Evolutionary conservation across 345 rosid species (phyloP), one percentile per base, ranked within the genome.

Genomic region (Salix caprea): DNA sequence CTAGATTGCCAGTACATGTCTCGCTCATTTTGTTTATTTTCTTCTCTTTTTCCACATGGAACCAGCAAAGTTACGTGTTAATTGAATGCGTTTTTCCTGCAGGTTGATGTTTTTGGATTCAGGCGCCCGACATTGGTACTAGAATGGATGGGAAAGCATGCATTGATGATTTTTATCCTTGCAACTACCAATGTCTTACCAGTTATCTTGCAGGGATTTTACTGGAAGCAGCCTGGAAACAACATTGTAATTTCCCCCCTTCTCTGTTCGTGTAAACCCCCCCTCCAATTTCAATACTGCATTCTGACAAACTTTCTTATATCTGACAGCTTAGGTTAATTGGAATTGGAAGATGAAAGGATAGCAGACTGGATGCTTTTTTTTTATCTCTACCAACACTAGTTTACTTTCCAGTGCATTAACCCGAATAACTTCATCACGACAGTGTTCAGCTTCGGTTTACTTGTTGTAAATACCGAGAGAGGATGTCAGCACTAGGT

Each of bases 101-200:
- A 91, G 96, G 91, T 89, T 36, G 98, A 94, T 72, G 86, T 87
- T 58, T 82, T 58, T 67, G 90, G 90, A 81, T 83, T 80, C 71
- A 85, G 89, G 81, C 77, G 87, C 61, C 40, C 69, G 42, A 82
- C 88, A 54, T 24, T 62, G n/a, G 85, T 85, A n/a, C 80, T 91
- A 10, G 93, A 94, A 81, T 94, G 97, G 98, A 90, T 89, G 86
- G 98, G 97, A 72, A 85, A 79, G 86, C 94, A 94, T 60, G 93
- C 98, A 3, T 79, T 92, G 87, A 70, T 81, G 54, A 87, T 92
- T 21, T 94, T 79, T 70, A 21, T 91, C 67, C 85, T 94, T 64
- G 81, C 84, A 6, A 94, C 97, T 16, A 87, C 92, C 85, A 92
- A 92, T 74, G 69, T 94, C 77, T 72, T 90, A 21, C 92, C 93